phyloP scores from a whole-genome alignment of 371 early-diverging fungal species.

The Chytridiales sp. region DNA sequence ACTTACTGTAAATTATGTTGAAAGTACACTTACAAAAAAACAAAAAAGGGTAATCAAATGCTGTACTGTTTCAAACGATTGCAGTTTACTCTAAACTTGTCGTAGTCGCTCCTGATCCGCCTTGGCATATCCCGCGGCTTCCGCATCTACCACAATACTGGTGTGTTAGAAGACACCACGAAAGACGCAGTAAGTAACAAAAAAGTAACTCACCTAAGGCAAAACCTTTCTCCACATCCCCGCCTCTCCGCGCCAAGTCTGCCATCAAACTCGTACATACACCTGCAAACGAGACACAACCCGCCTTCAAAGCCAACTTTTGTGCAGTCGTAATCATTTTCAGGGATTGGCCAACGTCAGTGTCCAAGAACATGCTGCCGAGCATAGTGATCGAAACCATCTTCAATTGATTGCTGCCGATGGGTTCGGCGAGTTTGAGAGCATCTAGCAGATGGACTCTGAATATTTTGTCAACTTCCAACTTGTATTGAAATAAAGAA shows the following conservation, averaged over 20 bases:
- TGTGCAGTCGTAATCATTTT: conserved; percentile 22
- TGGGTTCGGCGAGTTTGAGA: background rate
- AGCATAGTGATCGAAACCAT: conserved; percentile 11
- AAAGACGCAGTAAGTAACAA: too few relatives aligned
- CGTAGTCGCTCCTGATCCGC: too few relatives aligned
- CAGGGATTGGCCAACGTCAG: conserved; percentile 15
- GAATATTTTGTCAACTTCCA: background rate
- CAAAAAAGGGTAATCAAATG: too few relatives aligned
- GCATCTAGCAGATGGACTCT: conserved; percentile 21
- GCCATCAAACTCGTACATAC: conserved; percentile 21
- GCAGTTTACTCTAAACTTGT: too few relatives aligned
- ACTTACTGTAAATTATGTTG: too few relatives aligned
- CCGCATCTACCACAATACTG: too few relatives aligned
- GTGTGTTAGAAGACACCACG: too few relatives aligned
- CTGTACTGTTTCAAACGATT: too few relatives aligned
- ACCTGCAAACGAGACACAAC: conserved; percentile 1
- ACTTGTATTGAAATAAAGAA: background rate
- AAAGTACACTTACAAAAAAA: too few relatives aligned
- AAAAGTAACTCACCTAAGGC: too few relatives aligned
- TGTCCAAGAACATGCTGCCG: conserved; percentile 21
- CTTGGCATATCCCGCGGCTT: too few relatives aligned
- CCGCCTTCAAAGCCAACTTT: conserved; percentile 19
- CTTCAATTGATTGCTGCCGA: conserved; percentile 17
- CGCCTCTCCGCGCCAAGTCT: conserved; percentile 13
- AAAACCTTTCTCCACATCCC: background rate